Evolutionary conservation across 2,329 filamentous ascomycete genomes (phyloP), one percentile per base, ranked within the genome.

Genomic region (Didymella exigua): DNA sequence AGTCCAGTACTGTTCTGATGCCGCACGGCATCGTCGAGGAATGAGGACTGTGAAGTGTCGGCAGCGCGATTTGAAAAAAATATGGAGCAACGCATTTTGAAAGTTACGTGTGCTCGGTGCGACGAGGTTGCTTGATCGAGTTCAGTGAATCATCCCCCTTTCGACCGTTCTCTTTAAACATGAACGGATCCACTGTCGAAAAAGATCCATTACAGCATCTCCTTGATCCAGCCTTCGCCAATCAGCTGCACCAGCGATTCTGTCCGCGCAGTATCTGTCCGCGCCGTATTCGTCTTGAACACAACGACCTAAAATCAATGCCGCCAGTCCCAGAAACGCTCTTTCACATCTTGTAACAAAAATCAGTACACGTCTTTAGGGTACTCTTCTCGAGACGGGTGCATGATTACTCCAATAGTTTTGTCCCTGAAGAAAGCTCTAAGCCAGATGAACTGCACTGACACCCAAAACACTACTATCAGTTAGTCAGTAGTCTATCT

Each of bases 371-470:
- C 58, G 26, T 71, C 65, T 3, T 68, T 59, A 0, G 71, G 71
- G 24, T 67, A 62, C 10, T 67, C 11, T 2, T 68, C 43, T 5
- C 71, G 64, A 27, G 68, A 30, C 1, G 70, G 71, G 56, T 74
- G 71, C 69, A 73, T 71, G 6, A 73, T 48, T 2, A 62, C 47
- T 11, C 71, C 70, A 9, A 73, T 67, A 24, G 73, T 61, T 29
- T 71, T 67, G 50, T 73, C 71, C 33, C 73, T 62, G 27, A 70
- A 70, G 52, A 72, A 73, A 8, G 68, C 70, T 9, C 53, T 33
- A 23, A 61, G 37, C 68, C 68, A 71, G 14, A 62, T 55, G 2
- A 65, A 13, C 1, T 13, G 26, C 27, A 66, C n/a, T n/a, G n/a
- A n/a, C n/a, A n/a, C n/a, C n/a, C n/a, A n/a, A n/a, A n/a, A n/a